Percentiles rank a stretch among this genome's conserved stretches.
phyloP scores from a whole-genome alignment of 2,329 filamentous ascomycete genomes.

The Talaromyces amestolkiae region DNA sequence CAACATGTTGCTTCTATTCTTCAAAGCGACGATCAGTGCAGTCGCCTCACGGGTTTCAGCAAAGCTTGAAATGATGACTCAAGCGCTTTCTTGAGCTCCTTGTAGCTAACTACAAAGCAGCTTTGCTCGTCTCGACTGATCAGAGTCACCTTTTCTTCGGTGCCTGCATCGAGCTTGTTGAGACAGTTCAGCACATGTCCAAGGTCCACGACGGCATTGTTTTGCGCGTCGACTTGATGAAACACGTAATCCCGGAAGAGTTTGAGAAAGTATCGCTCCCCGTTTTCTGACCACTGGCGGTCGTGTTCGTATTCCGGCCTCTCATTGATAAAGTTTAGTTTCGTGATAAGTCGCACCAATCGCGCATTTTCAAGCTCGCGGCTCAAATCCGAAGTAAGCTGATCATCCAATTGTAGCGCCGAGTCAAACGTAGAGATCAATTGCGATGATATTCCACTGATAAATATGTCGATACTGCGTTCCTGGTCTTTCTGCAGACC shows the following conservation, averaged over 20 bases:
- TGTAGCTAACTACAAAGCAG: conserved; percentile 82
- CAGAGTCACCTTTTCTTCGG: conserved; percentile 79
- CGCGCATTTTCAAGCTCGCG: conserved; percentile 88
- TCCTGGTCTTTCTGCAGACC: conserved; percentile 63
- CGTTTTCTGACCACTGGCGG: conserved; percentile 81
- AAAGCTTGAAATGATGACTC: conserved; percentile 62
- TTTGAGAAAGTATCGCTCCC: conserved; percentile 88
- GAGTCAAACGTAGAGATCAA: conserved; percentile 73
- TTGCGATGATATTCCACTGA: conserved; percentile 74
- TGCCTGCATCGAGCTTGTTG: conserved; percentile 89
- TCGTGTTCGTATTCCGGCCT: conserved; percentile 80
- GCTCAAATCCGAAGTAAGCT: conserved; percentile 67
- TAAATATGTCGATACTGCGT: conserved; percentile 70
- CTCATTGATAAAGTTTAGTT: conserved; percentile 85
- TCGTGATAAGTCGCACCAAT: conserved; percentile 73
- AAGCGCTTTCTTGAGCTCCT: conserved; percentile 71
- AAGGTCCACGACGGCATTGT: conserved; percentile 78
- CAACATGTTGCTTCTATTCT: background rate
- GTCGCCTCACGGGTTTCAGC: conserved; percentile 42
- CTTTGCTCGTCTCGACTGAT: conserved; percentile 89
- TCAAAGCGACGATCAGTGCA: conserved; percentile 26
- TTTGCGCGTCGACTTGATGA: conserved; percentile 85
- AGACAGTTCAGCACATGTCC: conserved; percentile 83
- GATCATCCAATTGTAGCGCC: conserved; percentile 74
- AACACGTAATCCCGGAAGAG: conserved; percentile 97